Base-by-base conservation (phyloP, 495 filamentous ascomycete genomes). In the Annulohypoxylon nitens region DNA sequence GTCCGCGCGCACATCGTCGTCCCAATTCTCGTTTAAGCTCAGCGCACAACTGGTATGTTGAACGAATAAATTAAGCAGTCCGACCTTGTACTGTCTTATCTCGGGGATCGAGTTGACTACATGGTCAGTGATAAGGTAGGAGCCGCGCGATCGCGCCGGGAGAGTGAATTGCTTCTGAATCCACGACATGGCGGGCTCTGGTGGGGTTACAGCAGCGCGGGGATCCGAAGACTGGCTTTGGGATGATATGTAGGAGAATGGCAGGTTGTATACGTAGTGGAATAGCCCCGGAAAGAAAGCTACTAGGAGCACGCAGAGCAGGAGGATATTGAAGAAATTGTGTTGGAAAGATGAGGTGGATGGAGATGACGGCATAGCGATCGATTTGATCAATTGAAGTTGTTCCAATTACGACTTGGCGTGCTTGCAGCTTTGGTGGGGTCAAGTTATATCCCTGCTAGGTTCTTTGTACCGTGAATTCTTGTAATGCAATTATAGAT, bases 11-110 rank as follows among this genome's bases (percentile, higher is more conserved):
- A 86, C 84, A 64, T 86, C 84, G 55, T 78, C 64, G 34, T 77
- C 74, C 90, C 86, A 99, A 82, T 98, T 98, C 88, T 99, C 96
- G 80, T 99, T 97, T 70, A 97, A 80, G 62, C 88, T 91, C 60
- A 97, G 84, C 45, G 91, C 94, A 82, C 92, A 95, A 78, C 88
- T 92, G 25, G 94, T 97, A 83, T 97, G 94, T 82, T 97, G 93
- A 50, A 97, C 83, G 81, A 97, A 97, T 51, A 97, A 86, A 76
- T 97, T 90, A 67, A 98, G 83, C 66, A 98, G 83, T 36, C 96
- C 96, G 69, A 94, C 86, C 79, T 93, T 94, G 87, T 97, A 96
- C 65, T 83, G 73, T 53, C 82, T 82, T 73, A 99, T 83, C 80
- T 97, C 92, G 3, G 95, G 93, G 0, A 98, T 81, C 39, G 88